Percentiles rank a stretch among this genome's conserved stretches.
Conservation (phyloP, 129 eudicot genomes). For the Scalesia atractyloides region DNA sequence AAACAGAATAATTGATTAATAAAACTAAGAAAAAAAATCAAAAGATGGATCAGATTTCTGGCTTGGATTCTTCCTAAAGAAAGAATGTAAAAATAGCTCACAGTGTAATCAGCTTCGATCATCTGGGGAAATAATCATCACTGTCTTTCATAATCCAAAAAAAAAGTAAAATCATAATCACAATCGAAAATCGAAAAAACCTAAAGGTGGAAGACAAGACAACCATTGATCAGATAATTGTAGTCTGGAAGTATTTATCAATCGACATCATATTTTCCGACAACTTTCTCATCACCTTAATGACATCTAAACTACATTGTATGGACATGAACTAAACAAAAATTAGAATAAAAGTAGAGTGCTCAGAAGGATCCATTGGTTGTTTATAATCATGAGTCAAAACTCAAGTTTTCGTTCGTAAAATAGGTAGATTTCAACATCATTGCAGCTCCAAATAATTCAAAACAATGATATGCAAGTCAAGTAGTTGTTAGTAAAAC, state of each 20-base stretch:
- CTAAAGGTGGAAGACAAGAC: neutral
- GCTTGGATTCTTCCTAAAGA: constrained; percentile 42
- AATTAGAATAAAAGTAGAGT: neutral
- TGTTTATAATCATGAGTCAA: constrained; percentile 35
- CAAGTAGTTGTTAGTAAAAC: neutral
- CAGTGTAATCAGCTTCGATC: constrained; percentile 44
- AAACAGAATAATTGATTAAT: too few relatives aligned
- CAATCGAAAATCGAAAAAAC: neutral
- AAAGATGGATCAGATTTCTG: constrained; percentile 50
- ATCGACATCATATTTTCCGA: constrained; percentile 53
- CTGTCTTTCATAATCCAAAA: neutral
- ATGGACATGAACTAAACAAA: neutral
- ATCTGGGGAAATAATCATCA: constrained; percentile 51
- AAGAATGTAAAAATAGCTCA: constrained; percentile 28
- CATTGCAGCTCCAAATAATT: constrained; percentile 39
- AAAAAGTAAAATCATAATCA: too few relatives aligned
- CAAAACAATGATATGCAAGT: neutral
- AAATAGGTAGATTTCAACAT: constrained; percentile 78
- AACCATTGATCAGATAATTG: constrained; percentile 62
- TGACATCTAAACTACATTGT: neutral
- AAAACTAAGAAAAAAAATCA: too few relatives aligned
- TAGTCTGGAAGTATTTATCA: constrained; percentile 56
- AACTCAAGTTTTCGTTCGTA: constrained; percentile 35
- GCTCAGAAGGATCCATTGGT: constrained; percentile 89
- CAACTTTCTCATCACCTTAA: constrained; percentile 49